Percentiles rank a stretch among this genome's conserved stretches.
phyloP scores from a whole-genome alignment of 192 early-diverging fungal genomes.

The Mortierella hygrophila region DNA sequence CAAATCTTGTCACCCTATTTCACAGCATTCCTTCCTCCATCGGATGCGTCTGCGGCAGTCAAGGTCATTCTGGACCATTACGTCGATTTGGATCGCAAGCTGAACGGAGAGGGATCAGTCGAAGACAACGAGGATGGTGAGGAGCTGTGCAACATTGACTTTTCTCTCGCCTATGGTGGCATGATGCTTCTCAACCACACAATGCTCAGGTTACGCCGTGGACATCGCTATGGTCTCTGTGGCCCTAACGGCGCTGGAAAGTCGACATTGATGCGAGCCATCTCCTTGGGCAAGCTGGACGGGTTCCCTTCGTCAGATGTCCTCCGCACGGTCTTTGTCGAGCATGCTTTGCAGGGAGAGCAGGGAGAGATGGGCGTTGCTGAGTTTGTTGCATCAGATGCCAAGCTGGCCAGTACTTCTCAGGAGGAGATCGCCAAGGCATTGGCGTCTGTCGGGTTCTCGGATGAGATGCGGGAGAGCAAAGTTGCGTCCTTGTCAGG shows the following conservation, averaged over 20 bases:
- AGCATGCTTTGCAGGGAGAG: constrained; percentile 77
- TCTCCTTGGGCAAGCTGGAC: constrained; percentile 81
- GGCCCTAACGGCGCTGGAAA: constrained; percentile 89
- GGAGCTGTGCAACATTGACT: constrained; percentile 69
- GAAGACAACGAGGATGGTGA: constrained; percentile 65
- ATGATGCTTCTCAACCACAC: constrained; percentile 81
- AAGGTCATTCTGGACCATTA: constrained; percentile 53
- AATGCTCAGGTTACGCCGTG: constrained; percentile 72
- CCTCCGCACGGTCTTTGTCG: constrained; percentile 81
- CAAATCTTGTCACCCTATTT: constrained; percentile 65
- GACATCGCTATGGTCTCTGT: constrained; percentile 84
- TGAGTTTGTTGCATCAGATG: constrained; percentile 72
- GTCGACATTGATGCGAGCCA: constrained; percentile 85
- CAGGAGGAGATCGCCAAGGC: constrained; percentile 54
- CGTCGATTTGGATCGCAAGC: constrained; percentile 52
- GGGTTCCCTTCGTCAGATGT: constrained; percentile 82
- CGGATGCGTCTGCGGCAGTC: constrained; percentile 58
- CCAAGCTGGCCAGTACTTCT: constrained; percentile 61
- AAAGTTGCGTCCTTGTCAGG: constrained; percentile 79
- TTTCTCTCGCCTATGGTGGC: constrained; percentile 85
- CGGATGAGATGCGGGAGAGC: constrained; percentile 65
- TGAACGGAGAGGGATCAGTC: constrained; percentile 55
- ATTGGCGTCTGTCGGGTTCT: constrained; percentile 76
- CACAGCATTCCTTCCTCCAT: constrained; percentile 65
- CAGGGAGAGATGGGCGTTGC: constrained; percentile 71